Evolutionary conservation across 2,329 filamentous ascomycete species (phyloP).

Genomic region (Fonsecaea monophora): DNA sequence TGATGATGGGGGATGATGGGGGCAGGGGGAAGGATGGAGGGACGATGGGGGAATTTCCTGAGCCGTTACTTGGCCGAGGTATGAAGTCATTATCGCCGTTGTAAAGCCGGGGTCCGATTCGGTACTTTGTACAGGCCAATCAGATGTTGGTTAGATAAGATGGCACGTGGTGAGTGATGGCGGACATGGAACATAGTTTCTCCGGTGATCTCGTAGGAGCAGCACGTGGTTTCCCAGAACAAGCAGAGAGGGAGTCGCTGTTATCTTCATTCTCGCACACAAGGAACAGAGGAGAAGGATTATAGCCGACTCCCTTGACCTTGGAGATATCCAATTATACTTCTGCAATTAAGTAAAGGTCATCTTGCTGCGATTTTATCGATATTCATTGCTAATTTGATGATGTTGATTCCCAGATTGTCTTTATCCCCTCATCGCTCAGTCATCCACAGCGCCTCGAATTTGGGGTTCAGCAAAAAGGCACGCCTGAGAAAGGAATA

Average conservation of each 20-base stretch:
- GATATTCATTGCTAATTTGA: not conserved
- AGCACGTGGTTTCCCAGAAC: not conserved
- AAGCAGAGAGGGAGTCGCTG: not conserved
- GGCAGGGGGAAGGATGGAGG: not conserved
- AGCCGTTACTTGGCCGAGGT: not conserved
- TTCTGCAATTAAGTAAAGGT: not conserved
- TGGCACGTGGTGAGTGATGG: not conserved
- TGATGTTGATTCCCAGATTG: not conserved
- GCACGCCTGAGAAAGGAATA: slow-evolving; percentile 12
- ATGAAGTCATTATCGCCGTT: slow-evolving; percentile 7
- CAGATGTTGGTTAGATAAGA: not conserved
- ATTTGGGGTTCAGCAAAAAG: not conserved
- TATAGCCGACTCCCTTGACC: not conserved
- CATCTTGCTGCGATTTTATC: not conserved
- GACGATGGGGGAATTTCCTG: not conserved
- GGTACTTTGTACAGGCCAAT: not conserved
- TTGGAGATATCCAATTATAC: not conserved
- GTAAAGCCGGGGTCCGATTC: not conserved
- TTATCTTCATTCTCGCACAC: not conserved
- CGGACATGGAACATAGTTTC: not conserved
- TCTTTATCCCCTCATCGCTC: not conserved
- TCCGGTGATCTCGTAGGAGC: not conserved
- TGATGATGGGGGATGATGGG: not conserved
- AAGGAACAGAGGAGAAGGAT: not conserved
- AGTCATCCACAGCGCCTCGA: not conserved